Conservation (phyloP, 1,284 basidiomycete genomes). For the Ganoderma boninense region DNA sequence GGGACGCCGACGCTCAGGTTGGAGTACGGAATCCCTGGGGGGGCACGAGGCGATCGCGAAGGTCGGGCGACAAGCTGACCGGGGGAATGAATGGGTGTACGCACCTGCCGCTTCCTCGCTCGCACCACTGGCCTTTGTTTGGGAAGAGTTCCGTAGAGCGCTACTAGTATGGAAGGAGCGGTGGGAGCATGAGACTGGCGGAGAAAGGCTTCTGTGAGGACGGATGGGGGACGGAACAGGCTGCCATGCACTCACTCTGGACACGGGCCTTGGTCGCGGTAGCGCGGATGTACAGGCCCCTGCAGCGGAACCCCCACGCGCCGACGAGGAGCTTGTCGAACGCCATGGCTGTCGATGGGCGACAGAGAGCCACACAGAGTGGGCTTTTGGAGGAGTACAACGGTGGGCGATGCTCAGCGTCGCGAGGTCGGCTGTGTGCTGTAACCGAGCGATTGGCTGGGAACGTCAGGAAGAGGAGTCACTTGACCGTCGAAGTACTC, state of each 20-base stretch:
- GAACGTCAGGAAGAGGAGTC: conserved; percentile 27
- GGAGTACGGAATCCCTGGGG: conserved; percentile 70
- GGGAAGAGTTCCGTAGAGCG: conserved; percentile 32
- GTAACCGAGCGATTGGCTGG: conserved; percentile 33
- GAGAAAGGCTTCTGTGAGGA: conserved; percentile 20
- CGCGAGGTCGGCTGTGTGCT: conserved; percentile 25
- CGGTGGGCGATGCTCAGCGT: conserved; percentile 14
- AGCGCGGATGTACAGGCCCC: conserved; percentile 18
- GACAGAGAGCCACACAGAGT: conserved; percentile 11
- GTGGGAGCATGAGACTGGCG: conserved; percentile 35
- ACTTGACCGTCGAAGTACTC: conserved; percentile 28
- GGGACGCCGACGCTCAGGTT: conserved; percentile 82
- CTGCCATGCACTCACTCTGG: conserved; percentile 22
- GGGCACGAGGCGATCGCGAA: conserved; percentile 1
- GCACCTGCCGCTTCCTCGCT: conserved; percentile 35
- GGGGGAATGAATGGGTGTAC: conserved; percentile 18
- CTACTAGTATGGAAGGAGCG: conserved; percentile 38
- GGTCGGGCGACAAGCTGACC: conserved; percentile 9
- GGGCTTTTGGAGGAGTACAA: conserved; percentile 6
- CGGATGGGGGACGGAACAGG: background rate
- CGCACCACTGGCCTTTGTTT: conserved; percentile 25
- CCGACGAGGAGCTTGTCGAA: conserved; percentile 30
- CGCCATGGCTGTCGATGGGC: conserved; percentile 28
- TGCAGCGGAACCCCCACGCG: conserved; percentile 27
- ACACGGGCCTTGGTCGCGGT: conserved; percentile 8